A percentile compares a stretch with the other conserved stretches of the same genome.
Evolutionary conservation across 2,329 filamentous ascomycete species (phyloP).

Genomic region (Karstenula rhodostoma): DNA sequence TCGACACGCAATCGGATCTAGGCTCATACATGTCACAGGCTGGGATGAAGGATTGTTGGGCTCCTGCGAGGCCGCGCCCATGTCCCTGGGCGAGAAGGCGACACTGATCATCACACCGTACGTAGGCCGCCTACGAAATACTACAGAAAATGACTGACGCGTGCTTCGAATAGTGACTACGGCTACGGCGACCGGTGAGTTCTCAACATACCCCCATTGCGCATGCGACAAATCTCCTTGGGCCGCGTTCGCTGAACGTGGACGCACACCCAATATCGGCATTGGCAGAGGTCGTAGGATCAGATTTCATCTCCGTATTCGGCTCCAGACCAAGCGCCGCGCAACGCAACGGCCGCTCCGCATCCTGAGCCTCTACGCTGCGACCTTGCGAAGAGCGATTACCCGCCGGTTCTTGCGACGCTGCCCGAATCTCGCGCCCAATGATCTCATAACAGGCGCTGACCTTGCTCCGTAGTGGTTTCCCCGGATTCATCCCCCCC

Average conservation of each 20-base stretch:
- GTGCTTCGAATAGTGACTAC: slow-evolving; percentile 40
- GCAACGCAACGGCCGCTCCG: slow-evolving; percentile 14
- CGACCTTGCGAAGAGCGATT: slow-evolving; percentile 13
- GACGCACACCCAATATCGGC: slow-evolving; percentile 15
- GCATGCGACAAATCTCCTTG: slow-evolving; percentile 13
- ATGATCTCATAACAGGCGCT: slow-evolving; percentile 29
- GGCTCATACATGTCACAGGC: slow-evolving; percentile 46
- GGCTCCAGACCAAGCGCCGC: slow-evolving; percentile 3
- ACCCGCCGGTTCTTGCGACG: slow-evolving; percentile 11
- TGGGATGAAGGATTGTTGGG: slow-evolving; percentile 73
- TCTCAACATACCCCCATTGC: slow-evolving; percentile 6
- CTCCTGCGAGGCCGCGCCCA: slow-evolving; percentile 57
- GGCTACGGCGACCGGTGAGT: slow-evolving; percentile 50
- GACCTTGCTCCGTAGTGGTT: slow-evolving; percentile 65
- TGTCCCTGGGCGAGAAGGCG: slow-evolving; percentile 92
- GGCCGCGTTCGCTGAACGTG: slow-evolving; percentile 6
- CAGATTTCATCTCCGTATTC: slow-evolving; percentile 14
- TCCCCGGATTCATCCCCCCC: slow-evolving; percentile 78
- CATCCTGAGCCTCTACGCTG: slow-evolving; percentile 18
- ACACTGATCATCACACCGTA: slow-evolving; percentile 82
- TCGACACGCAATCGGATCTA: slow-evolving; percentile 12
- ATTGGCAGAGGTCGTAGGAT: slow-evolving; percentile 8
- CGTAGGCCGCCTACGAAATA: slow-evolving; percentile 38
- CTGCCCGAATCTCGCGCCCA: not conserved
- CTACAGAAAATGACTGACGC: slow-evolving; percentile 26